Evolutionary conservation across 495 filamentous ascomycete genomes (phyloP), one percentile per base, ranked within the genome.

Genomic region (Talaromyces liani): DNA sequence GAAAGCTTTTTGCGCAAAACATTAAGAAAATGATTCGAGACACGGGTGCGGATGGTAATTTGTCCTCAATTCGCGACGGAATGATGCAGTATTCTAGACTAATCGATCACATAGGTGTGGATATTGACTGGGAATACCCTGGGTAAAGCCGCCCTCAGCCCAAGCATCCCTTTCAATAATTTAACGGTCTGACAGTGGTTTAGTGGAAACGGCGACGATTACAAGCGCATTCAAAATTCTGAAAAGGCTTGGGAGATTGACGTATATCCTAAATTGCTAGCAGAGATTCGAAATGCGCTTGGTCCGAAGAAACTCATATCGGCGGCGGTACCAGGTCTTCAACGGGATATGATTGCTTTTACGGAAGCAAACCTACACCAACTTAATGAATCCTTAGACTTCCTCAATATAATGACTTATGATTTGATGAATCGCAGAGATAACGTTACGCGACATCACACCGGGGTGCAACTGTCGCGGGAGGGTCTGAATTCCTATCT

Each of bases 51-150:
- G 87, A 91, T 68, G 87, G 85, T 60, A 73, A 79, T 53, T 74
- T 20, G 18, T 20, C 16, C 2, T 41, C 25, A 53, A 20, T 53
- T 24, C 22, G 10, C 49, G 8, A 24, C 49, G 49, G 49, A 53
- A 53, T 9, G 22, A 61, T 58, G 69, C 45, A 41, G 45, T 22
- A 61, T 20, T 22, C 3, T n/a, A 3, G 25, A 53, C 22, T 24
- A 64, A 58, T 56, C 18, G 59, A 20, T 62, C 39, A 63, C 34
- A 6, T 51, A 75, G 76, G 78, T 16, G 73, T 84, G 68, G 89
- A 92, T 65, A 85, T 91, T 62, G 88, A 92, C 70, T 92, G 89
- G 88, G 88, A 92, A 66, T 92, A 91, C 68, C 88, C 89, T 2
- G 88, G 78, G 82, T 83, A 69, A 65, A 74, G 2, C 6, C 31